These are phyloP conservation scores for Medakamo hakoo DNA, from an alignment of 139 green algal genomes.

Conservation along the genomic window DNA sequence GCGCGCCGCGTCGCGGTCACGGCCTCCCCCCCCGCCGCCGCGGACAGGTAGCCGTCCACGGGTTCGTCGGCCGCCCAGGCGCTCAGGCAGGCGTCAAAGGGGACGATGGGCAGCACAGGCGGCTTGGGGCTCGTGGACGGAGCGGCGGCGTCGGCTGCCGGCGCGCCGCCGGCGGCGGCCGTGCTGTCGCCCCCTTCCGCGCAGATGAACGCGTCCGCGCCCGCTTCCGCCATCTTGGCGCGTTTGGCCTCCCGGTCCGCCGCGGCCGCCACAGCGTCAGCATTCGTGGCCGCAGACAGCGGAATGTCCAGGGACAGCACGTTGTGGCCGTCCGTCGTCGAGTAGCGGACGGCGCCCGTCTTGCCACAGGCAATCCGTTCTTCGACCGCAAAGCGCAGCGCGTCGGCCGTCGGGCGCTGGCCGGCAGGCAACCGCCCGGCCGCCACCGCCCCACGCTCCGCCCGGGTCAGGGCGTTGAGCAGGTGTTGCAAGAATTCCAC, in stretches of 20 bases:
- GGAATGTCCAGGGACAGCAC: conserved; percentile 66
- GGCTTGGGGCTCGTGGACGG: conserved; percentile 2
- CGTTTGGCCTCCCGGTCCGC: conserved; percentile 56
- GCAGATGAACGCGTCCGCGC: conserved; percentile 36
- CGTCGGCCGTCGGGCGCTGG: background rate
- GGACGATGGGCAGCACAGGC: conserved; percentile 49
- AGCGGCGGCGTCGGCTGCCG: conserved; percentile 5
- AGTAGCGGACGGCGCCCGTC: conserved; percentile 48
- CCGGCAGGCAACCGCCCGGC: background rate
- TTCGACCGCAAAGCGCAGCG: conserved; percentile 21
- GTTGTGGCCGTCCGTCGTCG: conserved; percentile 22
- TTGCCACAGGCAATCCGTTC: conserved; percentile 35
- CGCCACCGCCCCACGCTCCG: conserved; percentile 17
- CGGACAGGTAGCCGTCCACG: conserved; percentile 69
- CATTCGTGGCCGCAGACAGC: conserved; percentile 73
- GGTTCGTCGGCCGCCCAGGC: conserved; percentile 31
- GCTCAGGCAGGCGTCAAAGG: conserved; percentile 70
- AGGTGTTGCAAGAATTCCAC: conserved; percentile 85
- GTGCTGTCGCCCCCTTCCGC: conserved; percentile 1
- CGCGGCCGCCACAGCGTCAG: conserved; percentile 42
- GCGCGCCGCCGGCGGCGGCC: background rate
- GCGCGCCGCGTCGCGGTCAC: conserved; percentile 23
- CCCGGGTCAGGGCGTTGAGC: conserved; percentile 39
- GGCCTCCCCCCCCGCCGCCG: conserved; percentile 24
- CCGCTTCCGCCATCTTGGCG: conserved; percentile 41